Conservation (phyloP, 441 rosid genomes). For the Euphorbia celastroides region DNA sequence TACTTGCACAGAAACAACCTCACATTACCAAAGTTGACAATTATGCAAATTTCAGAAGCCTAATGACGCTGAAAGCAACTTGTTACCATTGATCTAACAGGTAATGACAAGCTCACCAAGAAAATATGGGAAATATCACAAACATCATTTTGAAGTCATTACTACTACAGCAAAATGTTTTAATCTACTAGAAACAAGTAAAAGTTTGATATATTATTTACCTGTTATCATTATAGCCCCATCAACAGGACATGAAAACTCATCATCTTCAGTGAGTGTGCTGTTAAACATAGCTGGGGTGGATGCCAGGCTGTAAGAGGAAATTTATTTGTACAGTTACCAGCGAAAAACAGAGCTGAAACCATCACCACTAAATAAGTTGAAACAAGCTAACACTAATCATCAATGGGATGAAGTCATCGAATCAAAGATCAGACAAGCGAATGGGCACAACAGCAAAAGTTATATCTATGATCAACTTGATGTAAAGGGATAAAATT, state of each 20-base stretch:
- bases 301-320: slow-evolving; percentile 67
- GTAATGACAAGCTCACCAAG: slow-evolving; percentile 1
- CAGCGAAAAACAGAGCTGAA: background rate
- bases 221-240: slow-evolving; percentile 99
- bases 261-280: slow-evolving; percentile 67
- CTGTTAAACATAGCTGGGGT: slow-evolving; percentile 99
- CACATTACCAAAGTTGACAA: slow-evolving; percentile 19
- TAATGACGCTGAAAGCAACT: slow-evolving; percentile 4
- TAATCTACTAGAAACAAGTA: too few relatives aligned
- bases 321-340: slow-evolving; percentile 5
- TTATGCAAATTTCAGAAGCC: background rate
- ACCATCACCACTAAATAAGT: background rate
- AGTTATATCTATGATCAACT: background rate
- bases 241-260: slow-evolving; percentile 80
- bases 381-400: background rate
- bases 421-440: background rate
- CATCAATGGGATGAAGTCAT: background rate
- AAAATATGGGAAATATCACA: background rate
- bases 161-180: background rate
- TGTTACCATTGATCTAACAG: background rate
- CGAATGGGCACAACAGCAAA: slow-evolving; percentile 9
- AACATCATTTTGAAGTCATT: slow-evolving; percentile 7
- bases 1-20: slow-evolving; percentile 37
- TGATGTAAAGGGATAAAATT: background rate
- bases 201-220: too few relatives aligned